Base-by-base conservation (phyloP, 2,329 filamentous ascomycete species). In the Chrysoporthe puriensis region DNA sequence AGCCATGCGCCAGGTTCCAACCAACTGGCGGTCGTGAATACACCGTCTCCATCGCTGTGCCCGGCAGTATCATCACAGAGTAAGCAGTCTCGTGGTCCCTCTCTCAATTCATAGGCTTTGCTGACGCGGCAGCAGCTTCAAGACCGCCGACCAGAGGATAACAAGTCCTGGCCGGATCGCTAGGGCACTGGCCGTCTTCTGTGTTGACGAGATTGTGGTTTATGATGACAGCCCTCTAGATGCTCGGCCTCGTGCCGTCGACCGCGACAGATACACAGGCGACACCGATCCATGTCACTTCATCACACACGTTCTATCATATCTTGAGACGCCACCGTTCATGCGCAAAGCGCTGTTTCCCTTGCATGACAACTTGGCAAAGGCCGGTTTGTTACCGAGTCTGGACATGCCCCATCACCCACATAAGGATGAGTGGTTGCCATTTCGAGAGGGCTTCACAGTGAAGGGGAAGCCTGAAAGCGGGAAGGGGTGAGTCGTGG, bases 391-490 rank as follows among this genome's bases (percentile, higher is more conserved):
- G 50, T 81, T 96, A 40, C 91, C 91, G 0, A 92, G 87, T 74
- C 81, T 96, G 66, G 93, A 96, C 76, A 93, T 96, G 85, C 93
- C 93, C 18, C 92, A 95, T 76, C 93, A 97, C 78, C 84, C 94
- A 9, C 86, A 91, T 70, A 85, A 86, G 16, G 87, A 90, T 64
- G 92, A 96, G 74, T 94, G 90, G 88, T 88, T 93, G 71, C 86
- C 86, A 18, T 97, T 92, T 76, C 88, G 92, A 32, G 93, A 96
- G 75, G 93, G 92, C 5, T 87, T 95, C 36, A 89, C 90, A 0
- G 74, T 90, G 2, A 77, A 82, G 3, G 81, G 80, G 4, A 79
- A 78, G 52, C 76, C 82, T 18, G 76, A 76, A 69, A 74, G 77
- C 70, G 76, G 82, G 64, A 73, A 79, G 71, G 69, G 79, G 80